phyloP scores from a whole-genome alignment of 208 protist species.

The Trypanosoma vivax region DNA sequence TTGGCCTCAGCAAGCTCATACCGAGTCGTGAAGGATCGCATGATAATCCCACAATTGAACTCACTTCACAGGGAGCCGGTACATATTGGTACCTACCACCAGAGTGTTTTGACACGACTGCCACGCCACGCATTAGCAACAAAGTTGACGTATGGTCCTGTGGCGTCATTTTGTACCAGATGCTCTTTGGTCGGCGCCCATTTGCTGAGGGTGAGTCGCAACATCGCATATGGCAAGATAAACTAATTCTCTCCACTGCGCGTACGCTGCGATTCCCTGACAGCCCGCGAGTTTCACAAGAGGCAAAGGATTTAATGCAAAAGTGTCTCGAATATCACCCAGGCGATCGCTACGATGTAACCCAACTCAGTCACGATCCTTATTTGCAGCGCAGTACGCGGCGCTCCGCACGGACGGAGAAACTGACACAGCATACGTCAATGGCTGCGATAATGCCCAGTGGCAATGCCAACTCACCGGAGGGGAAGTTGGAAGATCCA shows the following conservation, averaged over 20 bases:
- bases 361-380: constrained; percentile 59
- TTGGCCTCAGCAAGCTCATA: constrained; percentile 96
- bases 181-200: constrained; percentile 91
- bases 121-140: constrained; percentile 72
- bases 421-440: background rate
- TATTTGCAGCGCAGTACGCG: constrained; percentile 47
- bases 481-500: background rate
- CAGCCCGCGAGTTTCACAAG: constrained; percentile 62
- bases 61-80: constrained; percentile 93
- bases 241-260: constrained; percentile 61
- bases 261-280: constrained; percentile 60
- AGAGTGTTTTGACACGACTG: constrained; percentile 90
- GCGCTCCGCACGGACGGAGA: constrained; percentile 3
- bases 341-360: constrained; percentile 64
- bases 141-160: constrained; percentile 92
- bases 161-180: constrained; percentile 95
- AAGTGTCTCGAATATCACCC: constrained; percentile 65
- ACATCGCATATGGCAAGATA: constrained; percentile 78
- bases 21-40: constrained; percentile 39
- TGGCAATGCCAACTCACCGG: background rate
- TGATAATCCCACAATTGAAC: constrained; percentile 87
- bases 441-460: background rate
- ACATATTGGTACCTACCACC: constrained; percentile 96
- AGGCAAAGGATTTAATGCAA: constrained; percentile 71
- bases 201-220: constrained; percentile 92